A percentile compares a stretch with the other conserved stretches of the same genome.
These are phyloP conservation scores for Triangularia verruculosa DNA, from an alignment of 2,329 filamentous ascomycete genomes.

Conservation along the genomic window DNA sequence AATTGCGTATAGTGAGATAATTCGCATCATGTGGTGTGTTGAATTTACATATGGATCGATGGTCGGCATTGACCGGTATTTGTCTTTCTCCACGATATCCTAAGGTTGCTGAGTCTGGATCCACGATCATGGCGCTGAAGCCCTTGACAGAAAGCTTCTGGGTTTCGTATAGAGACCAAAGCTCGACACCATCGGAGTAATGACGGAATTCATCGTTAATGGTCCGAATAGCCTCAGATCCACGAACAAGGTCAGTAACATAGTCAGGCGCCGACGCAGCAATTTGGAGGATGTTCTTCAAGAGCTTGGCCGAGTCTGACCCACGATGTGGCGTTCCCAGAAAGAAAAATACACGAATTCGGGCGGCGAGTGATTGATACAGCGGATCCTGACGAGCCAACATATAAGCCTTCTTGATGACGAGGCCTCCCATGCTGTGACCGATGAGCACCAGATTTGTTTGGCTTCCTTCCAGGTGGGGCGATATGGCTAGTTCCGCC, in stretches of 20 bases:
- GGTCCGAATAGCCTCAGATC: slow-evolving; percentile 23
- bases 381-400: neutral
- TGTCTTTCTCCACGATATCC: slow-evolving; percentile 28
- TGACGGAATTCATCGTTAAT: slow-evolving; percentile 32
- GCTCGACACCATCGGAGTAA: slow-evolving; percentile 18
- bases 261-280: slow-evolving; percentile 22
- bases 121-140: slow-evolving; percentile 26
- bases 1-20: slow-evolving; percentile 24
- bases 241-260: slow-evolving; percentile 25
- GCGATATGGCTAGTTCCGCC: too few species aligned
- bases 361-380: neutral
- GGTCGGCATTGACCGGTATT: slow-evolving; percentile 30
- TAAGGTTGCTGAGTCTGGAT: slow-evolving; percentile 28
- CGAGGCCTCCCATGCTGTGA: slow-evolving; percentile 25
- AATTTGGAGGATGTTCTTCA: slow-evolving; percentile 28
- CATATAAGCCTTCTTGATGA: slow-evolving; percentile 19
- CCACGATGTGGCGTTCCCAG: slow-evolving; percentile 30
- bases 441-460: slow-evolving; percentile 18
- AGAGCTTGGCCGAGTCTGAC: slow-evolving; percentile 16
- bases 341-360: slow-evolving; percentile 29
- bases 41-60: slow-evolving; percentile 34
- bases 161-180: slow-evolving; percentile 33
- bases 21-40: slow-evolving; percentile 25
- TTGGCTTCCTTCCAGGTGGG: neutral
- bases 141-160: slow-evolving; percentile 16